A percentile compares a stretch with the other conserved stretches of the same genome.
phyloP scores from a whole-genome alignment of 139 green algal species.

The Trebouxia sp. region DNA sequence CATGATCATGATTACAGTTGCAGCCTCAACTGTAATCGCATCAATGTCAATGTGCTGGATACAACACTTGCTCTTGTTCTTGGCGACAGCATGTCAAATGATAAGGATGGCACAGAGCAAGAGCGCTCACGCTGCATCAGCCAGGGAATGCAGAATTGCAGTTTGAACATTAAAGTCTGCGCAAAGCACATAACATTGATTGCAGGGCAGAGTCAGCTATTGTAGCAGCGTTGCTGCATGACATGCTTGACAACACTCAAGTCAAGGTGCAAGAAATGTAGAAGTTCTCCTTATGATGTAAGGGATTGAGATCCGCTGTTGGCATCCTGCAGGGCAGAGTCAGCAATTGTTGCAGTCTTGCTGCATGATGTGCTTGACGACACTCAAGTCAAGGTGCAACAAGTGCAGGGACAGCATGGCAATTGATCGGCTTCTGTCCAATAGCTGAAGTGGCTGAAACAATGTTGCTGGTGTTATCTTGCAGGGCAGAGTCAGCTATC shows the following conservation, averaged over 20 bases:
- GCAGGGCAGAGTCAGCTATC: conserved; percentile 76
- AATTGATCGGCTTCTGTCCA: conserved; percentile 48
- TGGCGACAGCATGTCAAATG: too few species aligned
- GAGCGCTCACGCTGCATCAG: too few species aligned
- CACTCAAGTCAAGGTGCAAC: not conserved
- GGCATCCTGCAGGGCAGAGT: conserved; percentile 43
- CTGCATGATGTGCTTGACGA: not conserved
- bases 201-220: not conserved
- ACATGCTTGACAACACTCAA: not conserved
- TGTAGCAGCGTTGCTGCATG: not conserved
- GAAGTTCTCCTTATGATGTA: not conserved
- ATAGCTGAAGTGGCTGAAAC: not conserved
- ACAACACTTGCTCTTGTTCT: too few species aligned
- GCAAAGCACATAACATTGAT: too few species aligned
- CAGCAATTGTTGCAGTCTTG: not conserved
- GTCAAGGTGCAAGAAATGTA: not conserved
- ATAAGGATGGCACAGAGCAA: conserved; percentile 87
- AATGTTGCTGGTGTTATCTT: not conserved
- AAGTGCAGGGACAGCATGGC: conserved; percentile 60
- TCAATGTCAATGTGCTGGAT: too few species aligned
- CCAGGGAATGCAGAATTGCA: too few species aligned
- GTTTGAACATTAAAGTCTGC: too few species aligned
- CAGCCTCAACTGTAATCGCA: too few species aligned
- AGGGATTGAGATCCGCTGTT: not conserved
- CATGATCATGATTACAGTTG: too few species aligned